A percentile compares a stretch with the other conserved stretches of the same genome.
These are phyloP conservation scores for Cyclotella choctawhatcheeana DNA, from an alignment of 108 stramenopile species.

Conservation along the genomic window DNA sequence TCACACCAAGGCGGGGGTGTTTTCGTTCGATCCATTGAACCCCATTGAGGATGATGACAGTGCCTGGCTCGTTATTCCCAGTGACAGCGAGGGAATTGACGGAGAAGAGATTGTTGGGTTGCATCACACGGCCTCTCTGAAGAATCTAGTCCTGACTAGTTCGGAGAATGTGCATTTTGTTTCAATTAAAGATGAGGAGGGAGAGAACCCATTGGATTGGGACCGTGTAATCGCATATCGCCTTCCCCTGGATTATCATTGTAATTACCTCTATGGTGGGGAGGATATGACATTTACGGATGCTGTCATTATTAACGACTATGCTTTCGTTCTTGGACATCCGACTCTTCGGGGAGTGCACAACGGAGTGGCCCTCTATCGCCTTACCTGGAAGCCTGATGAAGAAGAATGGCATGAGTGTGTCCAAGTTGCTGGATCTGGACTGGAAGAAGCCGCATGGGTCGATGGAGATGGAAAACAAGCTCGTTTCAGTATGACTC, in stretches of 20 bases:
- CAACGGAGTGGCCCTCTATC: conserved; percentile 51
- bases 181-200: conserved; percentile 26
- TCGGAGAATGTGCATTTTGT: conserved; percentile 39
- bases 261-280: conserved; percentile 42
- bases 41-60: conserved; percentile 17
- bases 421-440: conserved; percentile 43
- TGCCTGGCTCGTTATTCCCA: conserved; percentile 23
- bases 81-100: conserved; percentile 29
- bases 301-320: conserved; percentile 51
- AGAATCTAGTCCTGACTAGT: conserved; percentile 42
- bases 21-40: conserved; percentile 40
- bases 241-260: conserved; percentile 49
- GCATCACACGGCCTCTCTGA: conserved; percentile 36
- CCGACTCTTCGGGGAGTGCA: conserved; percentile 23
- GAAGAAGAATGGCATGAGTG: conserved; percentile 49
- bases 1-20: conserved; percentile 35
- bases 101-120: conserved; percentile 39
- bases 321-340: conserved; percentile 52
- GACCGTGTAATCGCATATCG: conserved; percentile 31
- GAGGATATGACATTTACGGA: conserved; percentile 44
- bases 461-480: conserved; percentile 41
- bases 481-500: conserved; percentile 45
- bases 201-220: conserved; percentile 32
- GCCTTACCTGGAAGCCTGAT: conserved; percentile 49
- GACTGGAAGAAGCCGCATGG: conserved; percentile 38